Percentiles rank a stretch among this genome's conserved stretches.
Evolutionary conservation across 257 asterid species (phyloP).

Genomic region (Gynochthodes officinalis): DNA sequence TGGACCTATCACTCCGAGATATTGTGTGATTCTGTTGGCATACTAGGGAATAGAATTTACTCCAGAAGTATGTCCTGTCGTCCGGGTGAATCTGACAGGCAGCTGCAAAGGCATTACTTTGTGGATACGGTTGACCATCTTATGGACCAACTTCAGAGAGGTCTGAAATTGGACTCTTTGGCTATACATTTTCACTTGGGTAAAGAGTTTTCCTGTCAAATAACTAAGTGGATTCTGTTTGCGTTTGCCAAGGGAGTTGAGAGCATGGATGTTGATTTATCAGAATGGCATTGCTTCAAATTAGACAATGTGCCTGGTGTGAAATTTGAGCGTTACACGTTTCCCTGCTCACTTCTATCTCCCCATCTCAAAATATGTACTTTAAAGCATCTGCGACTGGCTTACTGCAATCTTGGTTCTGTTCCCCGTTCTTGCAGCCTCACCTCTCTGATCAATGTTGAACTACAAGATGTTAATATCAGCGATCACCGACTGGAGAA

Average conservation of each 20-base stretch:
- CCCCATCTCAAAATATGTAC: not conserved
- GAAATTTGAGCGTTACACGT: not conserved
- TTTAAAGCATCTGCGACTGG: not conserved
- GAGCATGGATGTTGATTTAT: not conserved
- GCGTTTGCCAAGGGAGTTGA: slow-evolving; percentile 1
- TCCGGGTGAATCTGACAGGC: not conserved
- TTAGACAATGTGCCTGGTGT: not conserved
- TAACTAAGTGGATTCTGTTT: not conserved
- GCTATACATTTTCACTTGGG: not conserved
- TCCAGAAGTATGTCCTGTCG: not conserved
- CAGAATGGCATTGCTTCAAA: not conserved
- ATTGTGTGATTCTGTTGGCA: not conserved
- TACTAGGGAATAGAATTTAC: not conserved
- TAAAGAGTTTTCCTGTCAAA: not conserved
- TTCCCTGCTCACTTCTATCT: not conserved
- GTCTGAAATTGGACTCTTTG: not conserved
- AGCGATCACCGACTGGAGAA: not conserved
- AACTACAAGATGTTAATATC: not conserved
- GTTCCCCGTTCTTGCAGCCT: not conserved
- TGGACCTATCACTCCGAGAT: not conserved
- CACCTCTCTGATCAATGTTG: not conserved
- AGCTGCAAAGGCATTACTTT: not conserved
- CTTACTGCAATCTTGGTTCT: not conserved
- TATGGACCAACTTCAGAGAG: not conserved
- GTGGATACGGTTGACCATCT: not conserved